These are phyloP conservation scores for Entomortierella lignicola DNA, from an alignment of 192 early-diverging fungal genomes.

Conservation along the genomic window DNA sequence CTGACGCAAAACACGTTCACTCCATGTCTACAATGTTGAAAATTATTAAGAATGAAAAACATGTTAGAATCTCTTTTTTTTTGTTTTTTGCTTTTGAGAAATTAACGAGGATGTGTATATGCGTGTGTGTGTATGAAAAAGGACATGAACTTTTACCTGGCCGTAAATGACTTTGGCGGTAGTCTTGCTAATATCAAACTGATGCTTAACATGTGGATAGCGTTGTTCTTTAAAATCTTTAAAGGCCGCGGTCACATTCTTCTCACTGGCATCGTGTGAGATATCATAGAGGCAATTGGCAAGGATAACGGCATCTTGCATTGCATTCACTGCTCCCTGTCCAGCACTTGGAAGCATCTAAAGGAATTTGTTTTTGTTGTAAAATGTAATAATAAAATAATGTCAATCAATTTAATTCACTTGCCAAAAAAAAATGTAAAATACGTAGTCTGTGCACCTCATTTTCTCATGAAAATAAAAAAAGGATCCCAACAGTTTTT, in stretches of 20 bases:
- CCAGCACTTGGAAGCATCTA: slow-evolving; percentile 38
- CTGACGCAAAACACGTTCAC: slow-evolving; percentile 19
- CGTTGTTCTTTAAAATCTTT: slow-evolving; percentile 25
- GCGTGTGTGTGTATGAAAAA: too few species aligned
- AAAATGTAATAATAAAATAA: not conserved
- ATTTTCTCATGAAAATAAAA: too few species aligned
- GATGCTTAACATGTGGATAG: slow-evolving; percentile 23
- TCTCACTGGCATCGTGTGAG: not conserved
- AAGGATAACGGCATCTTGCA: slow-evolving; percentile 35
- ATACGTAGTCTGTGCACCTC: too few species aligned
- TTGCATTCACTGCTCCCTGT: slow-evolving; percentile 41
- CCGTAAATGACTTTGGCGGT: slow-evolving; percentile 23
- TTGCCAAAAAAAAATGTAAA: too few species aligned
- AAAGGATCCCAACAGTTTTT: too few species aligned
- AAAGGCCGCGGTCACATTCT: slow-evolving; percentile 19
- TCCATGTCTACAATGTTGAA: not conserved
- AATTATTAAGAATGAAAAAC: not conserved
- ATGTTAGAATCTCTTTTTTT: not conserved
- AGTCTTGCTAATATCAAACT: slow-evolving; percentile 22
- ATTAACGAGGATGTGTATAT: too few species aligned
- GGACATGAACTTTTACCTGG: slow-evolving; percentile 8
- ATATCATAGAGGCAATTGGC: slow-evolving; percentile 32
- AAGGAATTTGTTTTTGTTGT: not conserved
- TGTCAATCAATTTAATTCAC: too few species aligned
- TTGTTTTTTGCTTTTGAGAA: not conserved